Percentiles rank a stretch among this genome's conserved stretches.
phyloP scores from a whole-genome alignment of 2,329 filamentous ascomycete species.

The Lasiodiplodia sp. region DNA sequence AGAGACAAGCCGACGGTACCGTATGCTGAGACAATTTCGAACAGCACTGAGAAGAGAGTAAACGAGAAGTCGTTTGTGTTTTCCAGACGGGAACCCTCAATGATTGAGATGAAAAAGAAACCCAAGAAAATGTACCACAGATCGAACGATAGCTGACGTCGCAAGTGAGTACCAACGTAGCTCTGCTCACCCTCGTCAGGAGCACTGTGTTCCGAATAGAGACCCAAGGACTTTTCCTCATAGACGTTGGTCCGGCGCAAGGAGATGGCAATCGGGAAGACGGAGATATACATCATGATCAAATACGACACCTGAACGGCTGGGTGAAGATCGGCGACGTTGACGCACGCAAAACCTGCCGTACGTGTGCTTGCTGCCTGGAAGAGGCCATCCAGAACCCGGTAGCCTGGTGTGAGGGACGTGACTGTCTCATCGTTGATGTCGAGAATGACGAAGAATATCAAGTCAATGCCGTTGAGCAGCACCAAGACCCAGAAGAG shows the following conservation, averaged over 20 bases:
- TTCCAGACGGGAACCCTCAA: constrained; percentile 77
- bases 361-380: constrained; percentile 90
- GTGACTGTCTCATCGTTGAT: constrained; percentile 76
- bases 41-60: constrained; percentile 56
- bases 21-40: constrained; percentile 53
- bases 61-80: constrained; percentile 62
- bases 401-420: constrained; percentile 72
- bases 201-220: constrained; percentile 63
- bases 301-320: constrained; percentile 93
- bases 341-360: constrained; percentile 86
- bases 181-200: constrained; percentile 65
- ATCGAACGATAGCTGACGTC: constrained; percentile 93
- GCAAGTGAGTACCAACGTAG: constrained; percentile 90
- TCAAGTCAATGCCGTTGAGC: constrained; percentile 83
- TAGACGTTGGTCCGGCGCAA: constrained; percentile 95
- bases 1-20: constrained; percentile 93
- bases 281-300: constrained; percentile 99
- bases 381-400: constrained; percentile 86
- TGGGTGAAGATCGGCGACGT: constrained; percentile 79
- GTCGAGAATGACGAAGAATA: constrained; percentile 93
- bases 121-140: constrained; percentile 96
- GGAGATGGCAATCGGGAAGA: constrained; percentile 95
- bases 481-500: constrained; percentile 84
- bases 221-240: constrained; percentile 85
- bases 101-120: constrained; percentile 89